A percentile compares a stretch with the other conserved stretches of the same genome.
phyloP scores from a whole-genome alignment of 306 rosid genomes.

The Quercus parvula region DNA sequence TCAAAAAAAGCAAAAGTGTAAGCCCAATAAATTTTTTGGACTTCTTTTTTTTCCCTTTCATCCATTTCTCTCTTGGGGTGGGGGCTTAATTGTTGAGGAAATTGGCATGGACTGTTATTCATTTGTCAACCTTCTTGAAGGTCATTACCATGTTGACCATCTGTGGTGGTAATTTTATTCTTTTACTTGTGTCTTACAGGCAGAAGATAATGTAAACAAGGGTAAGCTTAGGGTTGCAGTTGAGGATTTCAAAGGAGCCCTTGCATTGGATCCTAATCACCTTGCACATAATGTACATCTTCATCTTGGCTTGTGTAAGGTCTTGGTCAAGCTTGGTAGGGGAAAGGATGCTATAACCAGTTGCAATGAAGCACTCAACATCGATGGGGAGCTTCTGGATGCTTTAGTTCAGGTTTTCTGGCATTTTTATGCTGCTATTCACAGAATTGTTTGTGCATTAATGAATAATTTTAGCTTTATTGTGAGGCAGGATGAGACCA shows the following conservation, averaged over 20 bases:
- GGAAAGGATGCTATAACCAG: slow-evolving; percentile 93
- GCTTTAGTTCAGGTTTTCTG: slow-evolving; percentile 88
- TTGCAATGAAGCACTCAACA: slow-evolving; percentile 78
- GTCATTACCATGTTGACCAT: slow-evolving; percentile 14
- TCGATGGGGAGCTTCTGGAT: slow-evolving; percentile 70
- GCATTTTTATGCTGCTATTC: slow-evolving; percentile 8
- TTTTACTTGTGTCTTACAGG: slow-evolving; percentile 47
- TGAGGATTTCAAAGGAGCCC: slow-evolving; percentile 79
- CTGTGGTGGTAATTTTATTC: slow-evolving; percentile 16
- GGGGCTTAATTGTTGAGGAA: background rate
- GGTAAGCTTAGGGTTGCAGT: slow-evolving; percentile 90
- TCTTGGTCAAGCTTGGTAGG: slow-evolving; percentile 82
- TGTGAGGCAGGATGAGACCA: slow-evolving; percentile 7
- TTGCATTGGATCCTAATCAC: slow-evolving; percentile 83
- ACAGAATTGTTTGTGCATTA: background rate
- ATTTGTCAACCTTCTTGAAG: slow-evolving; percentile 5
- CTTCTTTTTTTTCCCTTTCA: slow-evolving; percentile 4
- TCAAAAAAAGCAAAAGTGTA: slow-evolving; percentile 88
- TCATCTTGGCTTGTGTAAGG: slow-evolving; percentile 91
- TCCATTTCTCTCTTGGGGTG: background rate
- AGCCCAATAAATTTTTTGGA: slow-evolving; percentile 25
- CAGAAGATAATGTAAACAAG: slow-evolving; percentile 84
- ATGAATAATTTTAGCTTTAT: background rate
- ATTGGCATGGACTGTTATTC: background rate
- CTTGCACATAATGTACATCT: slow-evolving; percentile 85